A percentile compares a stretch with the other conserved stretches of the same genome.
Conservation (phyloP, 1,139 yeast species). For the Suhomyces bribrorum region DNA sequence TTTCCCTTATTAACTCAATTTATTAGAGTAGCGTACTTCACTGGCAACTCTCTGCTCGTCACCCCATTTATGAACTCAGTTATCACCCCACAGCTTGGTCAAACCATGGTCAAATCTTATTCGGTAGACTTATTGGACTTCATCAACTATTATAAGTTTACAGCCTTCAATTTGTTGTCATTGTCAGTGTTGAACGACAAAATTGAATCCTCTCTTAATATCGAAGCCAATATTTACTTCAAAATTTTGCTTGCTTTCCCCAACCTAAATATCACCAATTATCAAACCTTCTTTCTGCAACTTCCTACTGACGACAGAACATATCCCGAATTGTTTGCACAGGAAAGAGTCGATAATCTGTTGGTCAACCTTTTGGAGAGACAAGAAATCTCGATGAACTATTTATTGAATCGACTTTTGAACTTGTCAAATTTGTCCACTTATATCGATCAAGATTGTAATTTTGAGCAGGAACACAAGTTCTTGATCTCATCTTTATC, state of each 20-base stretch:
- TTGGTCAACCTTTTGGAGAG: conserved; percentile 23
- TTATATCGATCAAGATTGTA: conserved; percentile 20
- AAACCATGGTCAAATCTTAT: conserved; percentile 17
- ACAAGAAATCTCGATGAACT: conserved; percentile 38
- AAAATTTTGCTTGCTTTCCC: conserved; percentile 29
- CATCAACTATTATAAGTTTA: conserved; percentile 30
- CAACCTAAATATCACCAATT: conserved; percentile 20
- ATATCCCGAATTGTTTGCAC: conserved; percentile 5
- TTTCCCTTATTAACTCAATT: conserved; percentile 25
- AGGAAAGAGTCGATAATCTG: conserved; percentile 13
- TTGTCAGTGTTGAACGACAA: conserved; percentile 19
- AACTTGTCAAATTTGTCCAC: conserved; percentile 24
- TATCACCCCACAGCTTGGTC: conserved; percentile 5
- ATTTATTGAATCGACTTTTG: conserved; percentile 29
- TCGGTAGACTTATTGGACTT: conserved; percentile 23
- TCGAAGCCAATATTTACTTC: conserved; percentile 30
- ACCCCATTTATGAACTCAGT: conserved; percentile 18
- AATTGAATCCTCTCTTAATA: conserved; percentile 14
- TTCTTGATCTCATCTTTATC: conserved; percentile 27
- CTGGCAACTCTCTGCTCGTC: conserved; percentile 26
- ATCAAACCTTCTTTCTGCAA: conserved; percentile 12
- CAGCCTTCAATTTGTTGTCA: conserved; percentile 32
- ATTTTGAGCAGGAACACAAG: conserved; percentile 23
- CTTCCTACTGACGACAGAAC: conserved; percentile 6
- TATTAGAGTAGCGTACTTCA: conserved; percentile 23